A percentile compares a stretch with the other conserved stretches of the same genome.
These are phyloP conservation scores for Fusarium armeniacum DNA, from an alignment of 2,329 filamentous ascomycete genomes.

Conservation along the genomic window DNA sequence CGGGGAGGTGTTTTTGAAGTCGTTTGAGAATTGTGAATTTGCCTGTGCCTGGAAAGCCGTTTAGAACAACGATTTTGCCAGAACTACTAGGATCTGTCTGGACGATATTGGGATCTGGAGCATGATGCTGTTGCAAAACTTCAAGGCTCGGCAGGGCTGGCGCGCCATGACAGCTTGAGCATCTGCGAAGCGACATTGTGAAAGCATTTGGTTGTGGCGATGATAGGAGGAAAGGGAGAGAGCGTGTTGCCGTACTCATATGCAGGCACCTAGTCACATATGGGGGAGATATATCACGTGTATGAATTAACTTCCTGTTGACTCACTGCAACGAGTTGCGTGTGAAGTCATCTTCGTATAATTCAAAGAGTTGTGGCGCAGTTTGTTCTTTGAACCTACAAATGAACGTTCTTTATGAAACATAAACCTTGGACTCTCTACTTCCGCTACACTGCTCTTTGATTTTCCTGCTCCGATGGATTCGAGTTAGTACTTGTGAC, in stretches of 20 bases:
- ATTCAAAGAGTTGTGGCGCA: neutral
- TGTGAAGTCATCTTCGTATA: neutral
- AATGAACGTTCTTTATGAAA: neutral
- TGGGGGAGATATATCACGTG: neutral
- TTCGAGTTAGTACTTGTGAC: too few species aligned
- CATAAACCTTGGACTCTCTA: neutral
- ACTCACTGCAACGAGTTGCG: neutral
- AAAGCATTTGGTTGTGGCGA: neutral
- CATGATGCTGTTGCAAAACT: neutral
- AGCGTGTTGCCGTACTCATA: neutral
- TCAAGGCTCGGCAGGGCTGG: neutral
- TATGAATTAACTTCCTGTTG: neutral
- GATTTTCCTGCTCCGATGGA: neutral
- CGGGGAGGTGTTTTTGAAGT: conserved; percentile 20
- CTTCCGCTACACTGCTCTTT: neutral
- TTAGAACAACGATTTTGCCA: conserved; percentile 35
- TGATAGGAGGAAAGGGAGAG: too few species aligned
- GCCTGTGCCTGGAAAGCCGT: conserved; percentile 42
- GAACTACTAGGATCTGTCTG: neutral
- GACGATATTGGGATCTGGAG: neutral
- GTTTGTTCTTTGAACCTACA: neutral
- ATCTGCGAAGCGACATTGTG: neutral
- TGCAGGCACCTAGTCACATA: neutral
- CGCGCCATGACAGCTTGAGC: neutral
- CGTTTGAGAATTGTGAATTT: conserved; percentile 42